Percentiles rank a stretch among this genome's conserved stretches.
phyloP scores from a whole-genome alignment of 1,284 basidiomycete genomes.

The Schizophyllum amplum region DNA sequence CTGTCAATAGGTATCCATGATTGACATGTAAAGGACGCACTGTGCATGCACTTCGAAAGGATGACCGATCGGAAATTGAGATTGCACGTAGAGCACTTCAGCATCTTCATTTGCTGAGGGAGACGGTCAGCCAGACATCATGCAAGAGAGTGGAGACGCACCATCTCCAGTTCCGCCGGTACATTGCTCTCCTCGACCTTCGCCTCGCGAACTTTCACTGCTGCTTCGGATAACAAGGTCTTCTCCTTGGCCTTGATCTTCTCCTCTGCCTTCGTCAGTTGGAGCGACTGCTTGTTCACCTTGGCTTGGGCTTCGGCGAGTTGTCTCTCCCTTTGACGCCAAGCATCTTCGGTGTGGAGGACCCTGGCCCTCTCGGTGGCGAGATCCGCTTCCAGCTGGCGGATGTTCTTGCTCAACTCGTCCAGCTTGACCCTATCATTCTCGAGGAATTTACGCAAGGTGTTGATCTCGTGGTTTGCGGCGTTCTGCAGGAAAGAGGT shows the following conservation, averaged over 20 bases:
- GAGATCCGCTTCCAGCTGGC: not conserved
- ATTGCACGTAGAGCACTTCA: conserved; percentile 91
- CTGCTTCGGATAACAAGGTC: conserved; percentile 6
- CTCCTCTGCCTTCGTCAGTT: not conserved
- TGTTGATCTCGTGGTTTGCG: not conserved
- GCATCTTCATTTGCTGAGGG: conserved; percentile 61
- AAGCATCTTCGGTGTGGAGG: not conserved
- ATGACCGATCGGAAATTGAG: conserved; percentile 80
- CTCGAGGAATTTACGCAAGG: not conserved
- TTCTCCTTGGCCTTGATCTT: conserved; percentile 7
- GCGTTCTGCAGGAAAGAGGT: not conserved
- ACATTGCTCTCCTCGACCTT: conserved; percentile 8
- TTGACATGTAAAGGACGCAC: conserved; percentile 41
- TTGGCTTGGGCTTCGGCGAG: not conserved
- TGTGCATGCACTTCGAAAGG: conserved; percentile 92
- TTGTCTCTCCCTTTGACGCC: not conserved
- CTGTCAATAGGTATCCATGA: too few relatives aligned
- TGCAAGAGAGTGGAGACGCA: not conserved
- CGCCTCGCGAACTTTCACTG: conserved; percentile 9
- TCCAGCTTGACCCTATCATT: not conserved
- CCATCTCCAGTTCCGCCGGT: conserved; percentile 16
- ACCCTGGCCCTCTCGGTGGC: not conserved
- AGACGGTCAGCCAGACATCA: not conserved
- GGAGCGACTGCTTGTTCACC: not conserved
- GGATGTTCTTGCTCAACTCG: not conserved